phyloP scores from a whole-genome alignment of 1,284 basidiomycete genomes.

The Ustilago hordei region DNA sequence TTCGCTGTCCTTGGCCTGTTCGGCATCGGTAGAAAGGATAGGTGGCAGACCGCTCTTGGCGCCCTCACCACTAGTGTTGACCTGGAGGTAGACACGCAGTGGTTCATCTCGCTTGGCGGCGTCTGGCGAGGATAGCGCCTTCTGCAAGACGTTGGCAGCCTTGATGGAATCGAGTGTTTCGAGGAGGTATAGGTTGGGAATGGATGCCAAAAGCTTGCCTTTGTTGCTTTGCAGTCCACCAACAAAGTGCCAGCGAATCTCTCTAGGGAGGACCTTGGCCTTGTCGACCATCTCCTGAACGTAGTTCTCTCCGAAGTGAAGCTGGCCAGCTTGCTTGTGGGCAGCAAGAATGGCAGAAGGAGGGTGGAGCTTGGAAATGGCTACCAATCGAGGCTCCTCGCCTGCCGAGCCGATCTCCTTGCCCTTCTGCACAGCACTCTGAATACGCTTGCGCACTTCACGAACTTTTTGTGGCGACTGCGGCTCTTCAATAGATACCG shows the following conservation, averaged over 20 bases:
- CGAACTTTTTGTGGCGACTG: slow-evolving; percentile 33
- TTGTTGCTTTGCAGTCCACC: slow-evolving; percentile 96
- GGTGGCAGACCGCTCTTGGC: slow-evolving; percentile 87
- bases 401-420: slow-evolving; percentile 40
- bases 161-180: slow-evolving; percentile 92
- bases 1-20: slow-evolving; percentile 49
- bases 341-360: slow-evolving; percentile 82
- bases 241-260: slow-evolving; percentile 91
- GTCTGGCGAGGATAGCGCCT: slow-evolving; percentile 75
- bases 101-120: slow-evolving; percentile 71
- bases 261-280: slow-evolving; percentile 62
- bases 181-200: slow-evolving; percentile 87
- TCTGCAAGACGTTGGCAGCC: slow-evolving; percentile 85
- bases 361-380: slow-evolving; percentile 95
- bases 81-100: slow-evolving; percentile 85
- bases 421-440: slow-evolving; percentile 38
- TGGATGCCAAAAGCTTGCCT: slow-evolving; percentile 85
- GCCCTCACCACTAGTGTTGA: slow-evolving; percentile 93
- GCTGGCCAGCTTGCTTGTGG: slow-evolving; percentile 74
- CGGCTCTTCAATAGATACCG: slow-evolving; percentile 23
- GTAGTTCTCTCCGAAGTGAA: slow-evolving; percentile 98
- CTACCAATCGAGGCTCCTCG: slow-evolving; percentile 76
- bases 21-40: slow-evolving; percentile 66
- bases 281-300: slow-evolving; percentile 93
- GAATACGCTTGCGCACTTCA: slow-evolving; percentile 48